Conservation (phyloP, 192 early-diverging fungal genomes). For the Chytriomyces sp. region DNA sequence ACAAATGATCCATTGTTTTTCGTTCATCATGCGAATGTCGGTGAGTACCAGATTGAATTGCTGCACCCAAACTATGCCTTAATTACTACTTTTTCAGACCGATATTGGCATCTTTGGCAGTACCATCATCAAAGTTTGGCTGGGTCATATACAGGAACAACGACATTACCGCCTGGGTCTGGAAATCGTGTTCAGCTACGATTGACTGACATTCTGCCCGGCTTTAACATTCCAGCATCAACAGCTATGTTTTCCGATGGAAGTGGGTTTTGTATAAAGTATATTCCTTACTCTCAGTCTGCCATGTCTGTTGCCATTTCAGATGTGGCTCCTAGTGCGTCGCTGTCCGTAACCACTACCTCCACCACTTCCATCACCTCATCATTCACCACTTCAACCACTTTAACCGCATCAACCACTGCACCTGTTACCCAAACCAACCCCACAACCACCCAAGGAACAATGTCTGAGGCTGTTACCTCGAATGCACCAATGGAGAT, state of each 20-base stretch:
- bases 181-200: background rate
- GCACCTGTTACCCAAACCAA: no score
- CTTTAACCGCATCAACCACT: no score
- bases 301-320: background rate
- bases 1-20: conserved; percentile 41
- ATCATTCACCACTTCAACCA: no score
- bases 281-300: conserved; percentile 7
- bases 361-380: no score
- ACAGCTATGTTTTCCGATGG: conserved; percentile 2
- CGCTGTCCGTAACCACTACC: background rate
- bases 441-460: background rate
- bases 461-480: no score
- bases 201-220: background rate
- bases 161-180: background rate
- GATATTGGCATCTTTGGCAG: conserved; percentile 11
- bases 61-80: background rate
- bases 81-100: conserved; percentile 6
- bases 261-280: conserved; percentile 6
- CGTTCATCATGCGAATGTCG: conserved; percentile 42
- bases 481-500: no score
- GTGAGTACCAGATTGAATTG: conserved; percentile 2
- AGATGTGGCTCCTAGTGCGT: background rate
- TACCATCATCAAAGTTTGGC: background rate
- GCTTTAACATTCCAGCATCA: conserved; percentile 19
- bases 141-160: background rate